Evolutionary conservation across 345 rosid genomes (phyloP).

Genomic region (Salix purpurea): DNA sequence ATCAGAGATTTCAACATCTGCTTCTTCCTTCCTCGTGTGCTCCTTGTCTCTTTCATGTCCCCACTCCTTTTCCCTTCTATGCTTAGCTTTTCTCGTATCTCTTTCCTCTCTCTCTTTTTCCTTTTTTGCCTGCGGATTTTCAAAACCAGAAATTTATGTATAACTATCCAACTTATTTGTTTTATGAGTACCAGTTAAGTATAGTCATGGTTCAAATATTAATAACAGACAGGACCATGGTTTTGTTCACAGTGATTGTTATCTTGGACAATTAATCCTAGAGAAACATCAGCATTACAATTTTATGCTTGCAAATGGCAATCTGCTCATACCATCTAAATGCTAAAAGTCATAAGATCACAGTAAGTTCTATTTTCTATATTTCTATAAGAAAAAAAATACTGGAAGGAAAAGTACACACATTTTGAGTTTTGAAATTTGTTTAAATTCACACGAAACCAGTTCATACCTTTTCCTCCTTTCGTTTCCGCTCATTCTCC

Average conservation of each 20-base stretch:
- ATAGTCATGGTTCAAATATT: background rate
- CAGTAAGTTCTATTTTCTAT: background rate
- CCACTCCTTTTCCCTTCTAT: constrained; percentile 66
- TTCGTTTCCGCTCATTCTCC: constrained; percentile 53
- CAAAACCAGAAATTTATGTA: constrained; percentile 4
- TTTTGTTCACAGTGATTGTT: background rate
- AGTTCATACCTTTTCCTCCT: constrained; percentile 65
- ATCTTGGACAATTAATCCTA: too few species aligned
- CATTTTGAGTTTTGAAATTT: background rate
- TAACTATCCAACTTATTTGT: background rate
- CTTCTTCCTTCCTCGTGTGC: constrained; percentile 43
- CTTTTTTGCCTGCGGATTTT: constrained; percentile 52
- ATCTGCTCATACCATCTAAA: background rate
- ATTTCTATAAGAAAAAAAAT: background rate
- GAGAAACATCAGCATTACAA: background rate
- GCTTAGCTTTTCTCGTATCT: constrained; percentile 56
- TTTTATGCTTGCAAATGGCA: background rate
- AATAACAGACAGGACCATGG: background rate
- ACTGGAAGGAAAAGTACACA: background rate
- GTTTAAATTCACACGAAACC: background rate
- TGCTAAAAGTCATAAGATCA: background rate
- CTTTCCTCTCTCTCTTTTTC: constrained; percentile 66
- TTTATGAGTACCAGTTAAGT: background rate
- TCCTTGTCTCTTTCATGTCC: constrained; percentile 61
- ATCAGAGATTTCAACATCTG: constrained; percentile 42